Conservation (phyloP, 129 eudicot species). For the Escallonia rubra region DNA sequence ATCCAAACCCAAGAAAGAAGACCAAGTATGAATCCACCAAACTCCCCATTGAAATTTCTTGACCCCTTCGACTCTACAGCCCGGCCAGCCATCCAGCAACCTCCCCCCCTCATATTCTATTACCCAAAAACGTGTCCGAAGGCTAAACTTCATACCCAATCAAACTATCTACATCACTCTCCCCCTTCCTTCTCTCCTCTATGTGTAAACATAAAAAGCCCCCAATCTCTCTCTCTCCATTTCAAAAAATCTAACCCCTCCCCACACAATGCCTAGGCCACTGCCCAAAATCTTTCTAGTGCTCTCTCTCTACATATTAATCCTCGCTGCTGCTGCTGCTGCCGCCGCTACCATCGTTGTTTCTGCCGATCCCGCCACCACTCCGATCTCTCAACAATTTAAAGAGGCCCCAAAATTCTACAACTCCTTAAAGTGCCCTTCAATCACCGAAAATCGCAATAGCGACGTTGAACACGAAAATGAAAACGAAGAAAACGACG, state of each 20-base stretch:
- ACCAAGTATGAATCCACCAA: background rate
- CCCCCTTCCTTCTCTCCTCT: slow-evolving; percentile 3
- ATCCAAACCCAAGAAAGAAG: too few species aligned
- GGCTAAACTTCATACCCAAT: slow-evolving; percentile 29
- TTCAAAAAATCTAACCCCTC: slow-evolving; percentile 19
- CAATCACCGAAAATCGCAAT: background rate
- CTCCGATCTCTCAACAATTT: slow-evolving; percentile 26
- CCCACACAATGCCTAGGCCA: slow-evolving; percentile 30
- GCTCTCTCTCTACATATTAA: slow-evolving; percentile 7
- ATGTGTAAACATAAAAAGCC: background rate
- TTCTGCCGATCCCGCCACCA: background rate
- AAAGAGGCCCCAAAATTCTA: slow-evolving; percentile 71
- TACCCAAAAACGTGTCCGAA: slow-evolving; percentile 33
- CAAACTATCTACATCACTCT: slow-evolving; percentile 1
- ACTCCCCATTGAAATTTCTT: background rate
- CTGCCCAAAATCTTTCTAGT: background rate
- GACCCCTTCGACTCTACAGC: background rate
- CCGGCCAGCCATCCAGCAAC: background rate
- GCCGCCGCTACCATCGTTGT: slow-evolving; percentile 2
- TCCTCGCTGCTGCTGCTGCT: background rate
- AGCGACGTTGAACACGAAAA: background rate
- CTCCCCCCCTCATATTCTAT: background rate
- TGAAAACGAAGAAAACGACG: slow-evolving; percentile 7
- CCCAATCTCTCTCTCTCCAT: slow-evolving; percentile 14
- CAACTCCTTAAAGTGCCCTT: slow-evolving; percentile 49